Base-by-base conservation (phyloP, 1,139 yeast genomes). In the Zygosaccharomyces sapae region DNA sequence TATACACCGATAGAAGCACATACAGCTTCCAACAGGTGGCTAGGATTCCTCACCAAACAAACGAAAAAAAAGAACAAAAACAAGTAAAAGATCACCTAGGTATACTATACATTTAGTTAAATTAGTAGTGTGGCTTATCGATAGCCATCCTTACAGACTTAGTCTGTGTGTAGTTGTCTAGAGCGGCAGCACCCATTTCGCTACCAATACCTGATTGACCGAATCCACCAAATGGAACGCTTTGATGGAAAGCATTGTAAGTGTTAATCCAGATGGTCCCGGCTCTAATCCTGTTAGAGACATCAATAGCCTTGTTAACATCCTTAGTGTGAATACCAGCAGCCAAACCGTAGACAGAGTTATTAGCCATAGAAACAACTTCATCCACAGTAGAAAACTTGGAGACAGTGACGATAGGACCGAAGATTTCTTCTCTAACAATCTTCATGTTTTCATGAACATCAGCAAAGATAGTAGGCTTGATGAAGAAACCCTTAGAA, bases 371-470 rank as follows among this genome's bases (percentile, higher is more conserved):
- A 45, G 68, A 66, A 51, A 83, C 68, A 43, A 73, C 88, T 62
- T 83, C 86, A 52, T 80, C 85, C 45, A 75, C 76, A 39, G 83
- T 77, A 51, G 72, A 71, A 68, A 83, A 83, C 68, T 81, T 82
- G 57, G 80, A 69, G 46, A 82, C 74, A 29, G 85, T 77, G 48
- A 82, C 85, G 52, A 83, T 83, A 29, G 90, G 90, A 42, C 90
- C 96, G 60, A 88, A 88, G 47, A 89, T 86, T 70, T 87, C 96
- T 55, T 86, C 94, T 58, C 72, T 75, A 50, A 82, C 83, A 58
- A 86, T 81, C 55, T 71, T 70, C 81, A 81, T 79, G 54, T 78
- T 74, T 62, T 80, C 86, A 38, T 71, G 75, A 54, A 86, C 84
- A 62, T 84, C 87, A 46, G 83, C 82, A 59, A 87, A 83, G 50